Conservation (phyloP, 164 flowering plant species). For the Santalum album region DNA sequence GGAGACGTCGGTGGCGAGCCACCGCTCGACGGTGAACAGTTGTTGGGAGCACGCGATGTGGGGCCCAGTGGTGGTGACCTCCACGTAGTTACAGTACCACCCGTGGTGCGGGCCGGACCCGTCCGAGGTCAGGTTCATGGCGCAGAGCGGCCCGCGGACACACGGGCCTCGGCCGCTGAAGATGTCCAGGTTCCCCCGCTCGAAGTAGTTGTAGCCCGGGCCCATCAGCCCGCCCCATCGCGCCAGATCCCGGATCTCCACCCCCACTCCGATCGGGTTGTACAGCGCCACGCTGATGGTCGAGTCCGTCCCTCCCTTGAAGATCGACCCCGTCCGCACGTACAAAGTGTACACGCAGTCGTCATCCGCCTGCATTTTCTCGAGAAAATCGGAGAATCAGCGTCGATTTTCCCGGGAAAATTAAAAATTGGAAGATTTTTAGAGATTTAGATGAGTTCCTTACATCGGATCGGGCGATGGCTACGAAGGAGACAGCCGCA, state of each 20-base stretch:
- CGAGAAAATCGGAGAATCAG: too few species aligned
- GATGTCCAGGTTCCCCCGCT: conserved; percentile 81
- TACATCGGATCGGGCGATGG: conserved; percentile 15
- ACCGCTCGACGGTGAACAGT: conserved; percentile 65
- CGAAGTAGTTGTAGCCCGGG: conserved; percentile 61
- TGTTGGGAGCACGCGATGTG: conserved; percentile 48
- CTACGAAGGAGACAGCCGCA: conserved; percentile 16
- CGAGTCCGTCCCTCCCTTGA: conserved; percentile 83
- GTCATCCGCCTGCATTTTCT: conserved; percentile 20
- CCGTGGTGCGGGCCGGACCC: conserved; percentile 70
- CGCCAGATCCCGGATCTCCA: conserved; percentile 42
- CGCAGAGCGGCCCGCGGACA: conserved; percentile 42
- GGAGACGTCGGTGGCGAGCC: conserved; percentile 62
- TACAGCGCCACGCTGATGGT: conserved; percentile 37
- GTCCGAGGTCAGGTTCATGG: conserved; percentile 68
- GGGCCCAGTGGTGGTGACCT: conserved; percentile 63
- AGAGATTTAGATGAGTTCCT: conserved; percentile 4
- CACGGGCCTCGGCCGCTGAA: conserved; percentile 71
- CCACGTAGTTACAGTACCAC: conserved; percentile 83
- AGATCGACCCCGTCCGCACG: conserved; percentile 58
- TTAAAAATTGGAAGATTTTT: not conserved
- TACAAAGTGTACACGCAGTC: conserved; percentile 84
- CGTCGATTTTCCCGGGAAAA: not conserved
- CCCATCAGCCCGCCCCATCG: conserved; percentile 86
- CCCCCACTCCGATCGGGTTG: conserved; percentile 25